phyloP scores from a whole-genome alignment of 1,139 yeast species.

The Pichia sp. region DNA sequence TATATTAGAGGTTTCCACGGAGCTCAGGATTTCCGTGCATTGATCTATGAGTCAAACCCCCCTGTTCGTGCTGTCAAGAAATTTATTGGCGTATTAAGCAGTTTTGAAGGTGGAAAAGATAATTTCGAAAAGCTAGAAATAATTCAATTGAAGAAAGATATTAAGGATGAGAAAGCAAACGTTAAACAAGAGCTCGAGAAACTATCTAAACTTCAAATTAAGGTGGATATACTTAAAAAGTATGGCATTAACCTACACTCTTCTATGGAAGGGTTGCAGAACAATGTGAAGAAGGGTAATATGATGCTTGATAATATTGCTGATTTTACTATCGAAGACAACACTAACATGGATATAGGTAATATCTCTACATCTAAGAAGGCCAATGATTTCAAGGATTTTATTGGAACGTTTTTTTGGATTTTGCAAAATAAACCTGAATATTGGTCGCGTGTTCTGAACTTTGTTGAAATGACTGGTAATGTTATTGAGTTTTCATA shows the following conservation, averaged over 20 bases:
- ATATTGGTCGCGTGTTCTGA: slow-evolving; percentile 58
- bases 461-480: slow-evolving; percentile 23
- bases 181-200: slow-evolving; percentile 68
- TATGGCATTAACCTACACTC: slow-evolving; percentile 79
- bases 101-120: slow-evolving; percentile 52
- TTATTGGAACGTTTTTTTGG: slow-evolving; percentile 74
- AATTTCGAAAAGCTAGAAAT: slow-evolving; percentile 70
- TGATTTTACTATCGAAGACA: neutral
- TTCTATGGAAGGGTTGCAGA: slow-evolving; percentile 25
- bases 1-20: slow-evolving; percentile 61
- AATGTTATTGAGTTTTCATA: slow-evolving; percentile 14
- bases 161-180: slow-evolving; percentile 52
- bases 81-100: slow-evolving; percentile 72
- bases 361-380: too few relatives aligned
- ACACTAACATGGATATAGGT: slow-evolving; percentile 11
- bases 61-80: slow-evolving; percentile 68
- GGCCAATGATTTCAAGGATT: too few relatives aligned
- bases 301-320: too few relatives aligned
- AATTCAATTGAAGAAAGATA: slow-evolving; percentile 60
- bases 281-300: slow-evolving; percentile 11
- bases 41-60: slow-evolving; percentile 67
- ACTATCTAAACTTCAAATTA: slow-evolving; percentile 75
- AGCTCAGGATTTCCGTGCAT: slow-evolving; percentile 65
- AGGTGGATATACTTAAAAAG: slow-evolving; percentile 68
- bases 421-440: slow-evolving; percentile 78